A percentile compares a stretch with the other conserved stretches of the same genome.
Evolutionary conservation across 306 rosid genomes (phyloP).

Genomic region (Glycyrrhiza uralensis): DNA sequence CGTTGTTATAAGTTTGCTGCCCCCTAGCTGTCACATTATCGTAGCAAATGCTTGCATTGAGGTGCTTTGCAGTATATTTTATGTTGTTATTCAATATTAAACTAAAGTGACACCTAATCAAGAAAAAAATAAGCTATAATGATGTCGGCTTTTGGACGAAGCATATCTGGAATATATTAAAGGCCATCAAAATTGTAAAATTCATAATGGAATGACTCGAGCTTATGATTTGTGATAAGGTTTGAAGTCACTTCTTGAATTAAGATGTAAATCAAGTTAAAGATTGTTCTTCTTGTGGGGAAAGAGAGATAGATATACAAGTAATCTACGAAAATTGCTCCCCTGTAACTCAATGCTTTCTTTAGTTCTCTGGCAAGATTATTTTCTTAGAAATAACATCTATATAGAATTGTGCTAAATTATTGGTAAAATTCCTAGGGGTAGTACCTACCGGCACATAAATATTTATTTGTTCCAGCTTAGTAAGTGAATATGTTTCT

Average conservation of each 20-base stretch:
- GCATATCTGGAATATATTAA: not conserved
- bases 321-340: slow-evolving; percentile 12
- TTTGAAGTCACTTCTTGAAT: not conserved
- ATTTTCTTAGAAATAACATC: not conserved
- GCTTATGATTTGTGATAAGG: not conserved
- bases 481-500: slow-evolving; percentile 18
- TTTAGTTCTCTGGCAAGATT: slow-evolving; percentile 6
- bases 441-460: not conserved
- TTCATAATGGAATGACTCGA: not conserved
- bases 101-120: not conserved
- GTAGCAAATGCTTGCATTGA: slow-evolving; percentile 86
- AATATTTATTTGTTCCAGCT: slow-evolving; percentile 10
- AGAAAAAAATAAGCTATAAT: not conserved
- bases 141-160: not conserved
- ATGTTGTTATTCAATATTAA: slow-evolving; percentile 13
- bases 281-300: not conserved
- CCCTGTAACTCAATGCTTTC: not conserved
- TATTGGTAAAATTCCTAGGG: not conserved
- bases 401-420: not conserved
- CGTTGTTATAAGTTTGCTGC: slow-evolving; percentile 83
- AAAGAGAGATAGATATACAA: not conserved
- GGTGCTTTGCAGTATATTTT: slow-evolving; percentile 50
- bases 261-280: not conserved
- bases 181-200: not conserved
- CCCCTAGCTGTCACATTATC: slow-evolving; percentile 67